phyloP scores from a whole-genome alignment of 2,329 filamentous ascomycete species.

The Hypocrella siamensis region DNA sequence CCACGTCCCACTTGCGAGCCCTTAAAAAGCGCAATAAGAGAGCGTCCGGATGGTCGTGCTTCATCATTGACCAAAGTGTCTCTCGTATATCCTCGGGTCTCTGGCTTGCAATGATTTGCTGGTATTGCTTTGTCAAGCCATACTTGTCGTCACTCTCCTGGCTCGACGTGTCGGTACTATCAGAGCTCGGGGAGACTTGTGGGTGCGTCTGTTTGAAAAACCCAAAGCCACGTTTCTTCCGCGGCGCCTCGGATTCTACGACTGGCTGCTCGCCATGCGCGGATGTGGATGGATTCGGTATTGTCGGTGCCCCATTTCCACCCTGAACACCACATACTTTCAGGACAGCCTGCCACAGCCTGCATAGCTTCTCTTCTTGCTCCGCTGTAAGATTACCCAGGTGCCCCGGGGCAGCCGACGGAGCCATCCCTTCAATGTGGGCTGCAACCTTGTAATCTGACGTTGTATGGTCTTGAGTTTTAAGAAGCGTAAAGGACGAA shows the following conservation, averaged over 20 bases:
- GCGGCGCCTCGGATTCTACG: constrained; percentile 40
- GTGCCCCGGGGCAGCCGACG: constrained; percentile 46
- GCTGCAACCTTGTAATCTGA: neutral
- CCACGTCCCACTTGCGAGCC: constrained; percentile 90
- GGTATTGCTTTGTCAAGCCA: constrained; percentile 74
- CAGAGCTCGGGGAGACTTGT: constrained; percentile 12
- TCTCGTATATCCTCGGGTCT: constrained; percentile 63
- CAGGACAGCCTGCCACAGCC: constrained; percentile 68
- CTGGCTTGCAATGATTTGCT: constrained; percentile 62
- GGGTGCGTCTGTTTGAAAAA: constrained; percentile 46
- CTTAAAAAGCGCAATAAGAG: constrained; percentile 68
- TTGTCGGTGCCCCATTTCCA: constrained; percentile 10
- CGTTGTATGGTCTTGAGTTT: too few species aligned
- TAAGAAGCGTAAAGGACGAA: neutral
- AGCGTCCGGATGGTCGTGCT: constrained; percentile 86
- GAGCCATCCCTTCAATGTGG: constrained; percentile 18
- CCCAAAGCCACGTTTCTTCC: constrained; percentile 53
- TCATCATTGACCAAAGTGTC: constrained; percentile 87
- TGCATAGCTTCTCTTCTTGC: constrained; percentile 73
- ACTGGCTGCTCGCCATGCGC: constrained; percentile 1
- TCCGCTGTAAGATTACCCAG: constrained; percentile 79
- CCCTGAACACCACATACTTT: constrained; percentile 53
- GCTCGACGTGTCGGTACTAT: constrained; percentile 18
- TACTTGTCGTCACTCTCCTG: constrained; percentile 74
- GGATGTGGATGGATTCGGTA: constrained; percentile 1